These are phyloP conservation scores for Kalanchoe fedtschenkoi DNA, from an alignment of 164 flowering plant species.

Conservation along the genomic window DNA sequence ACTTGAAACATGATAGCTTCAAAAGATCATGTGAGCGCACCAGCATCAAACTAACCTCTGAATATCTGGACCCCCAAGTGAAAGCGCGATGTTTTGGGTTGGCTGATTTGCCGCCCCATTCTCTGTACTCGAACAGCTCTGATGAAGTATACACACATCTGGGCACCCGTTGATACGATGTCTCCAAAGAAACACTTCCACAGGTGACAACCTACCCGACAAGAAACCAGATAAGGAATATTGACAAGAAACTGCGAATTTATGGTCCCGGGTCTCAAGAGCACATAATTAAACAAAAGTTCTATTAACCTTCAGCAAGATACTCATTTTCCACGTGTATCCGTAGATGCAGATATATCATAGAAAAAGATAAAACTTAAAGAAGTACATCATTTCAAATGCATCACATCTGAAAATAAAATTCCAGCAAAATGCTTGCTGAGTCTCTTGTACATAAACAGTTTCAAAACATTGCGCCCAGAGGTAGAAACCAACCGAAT, in stretches of 20 bases:
- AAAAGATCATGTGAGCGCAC: not conserved
- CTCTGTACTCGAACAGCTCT: slow-evolving; percentile 75
- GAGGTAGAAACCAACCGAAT: too few species aligned
- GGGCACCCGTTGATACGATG: slow-evolving; percentile 74
- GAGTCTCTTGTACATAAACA: too few species aligned
- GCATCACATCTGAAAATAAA: not conserved
- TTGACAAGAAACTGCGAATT: too few species aligned
- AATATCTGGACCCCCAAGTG: slow-evolving; percentile 82
- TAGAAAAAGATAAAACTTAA: not conserved
- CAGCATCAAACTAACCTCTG: slow-evolving; percentile 53
- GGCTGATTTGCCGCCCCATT: slow-evolving; percentile 80
- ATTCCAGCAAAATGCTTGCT: not conserved
- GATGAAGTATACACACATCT: slow-evolving; percentile 89
- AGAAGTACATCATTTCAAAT: not conserved
- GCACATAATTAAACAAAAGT: not conserved
- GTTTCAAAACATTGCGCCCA: too few species aligned
- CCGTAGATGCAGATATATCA: too few species aligned
- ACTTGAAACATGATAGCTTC: too few species aligned
- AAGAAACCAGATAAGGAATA: not conserved
- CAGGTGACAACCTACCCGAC: slow-evolving; percentile 84
- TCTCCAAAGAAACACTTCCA: slow-evolving; percentile 84
- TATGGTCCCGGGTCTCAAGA: not conserved
- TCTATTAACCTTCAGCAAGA: not conserved
- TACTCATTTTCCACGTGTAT: too few species aligned
- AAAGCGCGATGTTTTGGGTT: slow-evolving; percentile 65